Base-by-base conservation (phyloP, 1,284 basidiomycete species). In the Fomitopsis schrenkii region DNA sequence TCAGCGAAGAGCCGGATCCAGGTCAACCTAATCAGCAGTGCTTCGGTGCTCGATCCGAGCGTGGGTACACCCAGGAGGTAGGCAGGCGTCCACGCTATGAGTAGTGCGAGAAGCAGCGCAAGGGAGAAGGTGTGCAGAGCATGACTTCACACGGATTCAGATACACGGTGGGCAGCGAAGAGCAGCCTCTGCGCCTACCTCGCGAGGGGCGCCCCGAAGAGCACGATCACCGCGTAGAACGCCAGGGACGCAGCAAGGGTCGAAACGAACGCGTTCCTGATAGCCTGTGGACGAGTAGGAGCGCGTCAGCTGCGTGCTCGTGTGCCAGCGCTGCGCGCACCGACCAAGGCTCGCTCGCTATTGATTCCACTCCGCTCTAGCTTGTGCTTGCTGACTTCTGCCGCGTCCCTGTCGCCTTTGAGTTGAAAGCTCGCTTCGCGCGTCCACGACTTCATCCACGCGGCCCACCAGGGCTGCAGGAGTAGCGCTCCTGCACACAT, bases 1-100 rank as follows among this genome's bases (percentile, higher is more conserved):
- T 94, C 88, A 57, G 84, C 89, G 69, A 95, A 93, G 36, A 97
- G 78, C 52, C 91, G 83, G 40, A 86, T 82, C 87, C 93, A 93
- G 7, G 80, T 83, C 64, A 86, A 71, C 52, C 84, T 77, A 41
- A 76, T 78, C 61, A 84, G 71, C 1, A 69, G 66, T 42, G 66
- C 74, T 44, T 74, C 71, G 41, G 77, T 77, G 56, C 75, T 80
- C 56, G 75, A 77, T 52, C 35, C 69, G 22, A 83, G 68, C 22
- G 76, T 78, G 2, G 92, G 91, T 0, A 81, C 68, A 9, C 91
- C 91, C n/a, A 94, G 77, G 0, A 86, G 78, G 67, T 90, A 91
- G 1, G 87, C 81, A 7, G 91, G 83, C 0, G 91, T 79, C 67
- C 89, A 90, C 8, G 86, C 77, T 3, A 83, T 80, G 55, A 96